A percentile compares a stretch with the other conserved stretches of the same genome.
phyloP scores from a whole-genome alignment of 495 filamentous ascomycete species.

The Aspergillus egyptiacus region DNA sequence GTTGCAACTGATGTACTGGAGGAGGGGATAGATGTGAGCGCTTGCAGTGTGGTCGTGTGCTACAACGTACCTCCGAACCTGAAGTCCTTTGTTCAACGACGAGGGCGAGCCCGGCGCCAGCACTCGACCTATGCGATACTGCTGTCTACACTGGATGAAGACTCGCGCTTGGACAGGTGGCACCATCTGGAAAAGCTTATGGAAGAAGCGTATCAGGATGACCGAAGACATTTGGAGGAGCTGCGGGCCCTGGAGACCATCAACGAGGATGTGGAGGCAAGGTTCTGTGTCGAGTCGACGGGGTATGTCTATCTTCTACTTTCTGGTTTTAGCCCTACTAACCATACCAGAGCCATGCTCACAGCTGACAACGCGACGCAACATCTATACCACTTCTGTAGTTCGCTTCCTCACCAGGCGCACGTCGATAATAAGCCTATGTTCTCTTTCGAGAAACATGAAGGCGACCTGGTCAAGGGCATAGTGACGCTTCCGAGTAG shows the following conservation, averaged over 20 bases:
- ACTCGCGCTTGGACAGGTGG: conserved; percentile 46
- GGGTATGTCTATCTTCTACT: conserved; percentile 29
- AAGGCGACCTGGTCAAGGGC: conserved; percentile 15
- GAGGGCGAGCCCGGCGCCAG: conserved; percentile 71
- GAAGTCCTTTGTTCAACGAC: conserved; percentile 83
- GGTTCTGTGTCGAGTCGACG: conserved; percentile 48
- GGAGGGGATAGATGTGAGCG: conserved; percentile 85
- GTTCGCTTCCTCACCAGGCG: conserved; percentile 47
- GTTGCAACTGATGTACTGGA: conserved; percentile 81
- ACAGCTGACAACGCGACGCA: conserved; percentile 63
- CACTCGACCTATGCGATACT: conserved; percentile 69
- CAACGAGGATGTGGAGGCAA: conserved; percentile 38
- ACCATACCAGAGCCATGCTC: conserved; percentile 57
- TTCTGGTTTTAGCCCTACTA: neutral
- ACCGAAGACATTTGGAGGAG: conserved; percentile 48
- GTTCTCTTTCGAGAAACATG: conserved; percentile 37
- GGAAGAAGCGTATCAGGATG: conserved; percentile 67
- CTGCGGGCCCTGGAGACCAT: conserved; percentile 44
- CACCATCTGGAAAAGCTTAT: conserved; percentile 62
- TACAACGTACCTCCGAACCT: conserved; percentile 70
- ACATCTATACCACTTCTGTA: conserved; percentile 83
- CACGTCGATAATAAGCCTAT: conserved; percentile 50
- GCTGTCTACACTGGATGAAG: conserved; percentile 35
- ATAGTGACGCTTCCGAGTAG: conserved; percentile 65
- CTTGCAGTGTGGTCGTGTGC: conserved; percentile 83